A percentile compares a stretch with the other conserved stretches of the same genome.
Evolutionary conservation across 106 monocot species (phyloP).

Genomic region (Dendrobium nobile): DNA sequence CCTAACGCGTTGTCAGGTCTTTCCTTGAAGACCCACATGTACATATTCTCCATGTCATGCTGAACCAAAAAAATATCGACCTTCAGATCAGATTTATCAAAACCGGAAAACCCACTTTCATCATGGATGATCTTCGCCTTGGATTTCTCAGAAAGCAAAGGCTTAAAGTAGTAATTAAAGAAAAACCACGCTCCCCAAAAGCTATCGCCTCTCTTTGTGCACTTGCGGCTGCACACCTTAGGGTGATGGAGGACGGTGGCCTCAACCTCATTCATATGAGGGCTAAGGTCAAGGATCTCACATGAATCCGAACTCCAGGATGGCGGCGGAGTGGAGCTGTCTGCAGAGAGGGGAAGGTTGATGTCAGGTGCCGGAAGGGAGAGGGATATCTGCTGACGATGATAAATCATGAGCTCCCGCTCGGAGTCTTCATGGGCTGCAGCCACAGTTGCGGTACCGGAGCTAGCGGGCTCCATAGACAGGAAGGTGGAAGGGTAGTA

Average conservation of each 20-base stretch:
- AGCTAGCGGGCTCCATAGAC: constrained; percentile 30
- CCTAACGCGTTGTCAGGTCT: constrained; percentile 43
- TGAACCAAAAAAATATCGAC: constrained; percentile 51
- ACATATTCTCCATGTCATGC: constrained; percentile 65
- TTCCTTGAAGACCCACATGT: constrained; percentile 66
- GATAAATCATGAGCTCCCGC: constrained; percentile 18
- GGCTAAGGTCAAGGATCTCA: constrained; percentile 21
- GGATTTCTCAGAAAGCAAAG: constrained; percentile 34
- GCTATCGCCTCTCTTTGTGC: constrained; percentile 23
- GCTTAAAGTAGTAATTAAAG: constrained; percentile 51
- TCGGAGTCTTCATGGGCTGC: constrained; percentile 16
- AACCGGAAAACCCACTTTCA: constrained; percentile 18
- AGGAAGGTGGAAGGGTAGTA: constrained; percentile 41
- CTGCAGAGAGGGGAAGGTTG: constrained; percentile 52
- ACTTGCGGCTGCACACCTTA: constrained; percentile 15
- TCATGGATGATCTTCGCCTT: constrained; percentile 30
- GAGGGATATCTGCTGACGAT: constrained; percentile 5
- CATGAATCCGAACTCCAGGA: constrained; percentile 20
- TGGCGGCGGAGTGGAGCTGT: constrained; percentile 28
- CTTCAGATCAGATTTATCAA: constrained; percentile 37
- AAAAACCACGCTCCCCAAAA: constrained; percentile 58
- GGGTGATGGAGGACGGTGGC: constrained; percentile 7
- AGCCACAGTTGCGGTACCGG: not conserved
- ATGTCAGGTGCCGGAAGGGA: constrained; percentile 47
- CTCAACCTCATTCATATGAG: constrained; percentile 10